Percentiles rank a stretch among this genome's conserved stretches.
Conservation (phyloP, 2,329 filamentous ascomycete genomes). For the Penicillium fuscoglaucum region DNA sequence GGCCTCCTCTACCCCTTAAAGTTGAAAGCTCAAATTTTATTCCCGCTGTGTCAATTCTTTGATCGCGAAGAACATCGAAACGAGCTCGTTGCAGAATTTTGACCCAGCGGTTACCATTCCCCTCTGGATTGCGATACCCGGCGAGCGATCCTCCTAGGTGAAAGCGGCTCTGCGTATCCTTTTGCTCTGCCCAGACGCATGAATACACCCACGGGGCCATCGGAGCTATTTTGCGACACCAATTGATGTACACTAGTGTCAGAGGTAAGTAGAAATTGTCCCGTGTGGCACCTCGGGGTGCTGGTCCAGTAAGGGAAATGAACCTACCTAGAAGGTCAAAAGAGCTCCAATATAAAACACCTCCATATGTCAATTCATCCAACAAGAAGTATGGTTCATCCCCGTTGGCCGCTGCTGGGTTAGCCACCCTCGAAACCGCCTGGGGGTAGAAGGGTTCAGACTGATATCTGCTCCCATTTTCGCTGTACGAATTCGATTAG, state of each 20-base stretch:
- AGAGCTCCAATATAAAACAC: background rate
- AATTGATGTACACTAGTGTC: background rate
- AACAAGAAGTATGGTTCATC: background rate
- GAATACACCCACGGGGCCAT: background rate
- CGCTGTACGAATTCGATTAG: background rate
- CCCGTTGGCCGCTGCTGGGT: background rate
- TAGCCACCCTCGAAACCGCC: background rate
- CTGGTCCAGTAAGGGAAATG: background rate
- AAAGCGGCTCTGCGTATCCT: background rate
- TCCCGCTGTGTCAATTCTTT: background rate
- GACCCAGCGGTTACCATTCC: background rate
- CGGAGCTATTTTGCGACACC: background rate
- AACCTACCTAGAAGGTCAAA: background rate
- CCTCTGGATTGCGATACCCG: background rate
- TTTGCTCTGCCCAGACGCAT: background rate
- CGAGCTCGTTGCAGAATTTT: background rate
- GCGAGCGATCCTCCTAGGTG: background rate
- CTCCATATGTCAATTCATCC: background rate
- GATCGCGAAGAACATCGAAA: background rate
- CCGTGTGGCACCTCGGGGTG: background rate
- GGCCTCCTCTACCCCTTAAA: fast-evolving
- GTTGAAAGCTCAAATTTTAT: background rate
- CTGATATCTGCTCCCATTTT: background rate
- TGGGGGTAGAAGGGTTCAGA: background rate
- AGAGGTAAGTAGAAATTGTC: background rate